phyloP scores from a whole-genome alignment of 495 filamentous ascomycete species.

The Sordaria brevicollis region DNA sequence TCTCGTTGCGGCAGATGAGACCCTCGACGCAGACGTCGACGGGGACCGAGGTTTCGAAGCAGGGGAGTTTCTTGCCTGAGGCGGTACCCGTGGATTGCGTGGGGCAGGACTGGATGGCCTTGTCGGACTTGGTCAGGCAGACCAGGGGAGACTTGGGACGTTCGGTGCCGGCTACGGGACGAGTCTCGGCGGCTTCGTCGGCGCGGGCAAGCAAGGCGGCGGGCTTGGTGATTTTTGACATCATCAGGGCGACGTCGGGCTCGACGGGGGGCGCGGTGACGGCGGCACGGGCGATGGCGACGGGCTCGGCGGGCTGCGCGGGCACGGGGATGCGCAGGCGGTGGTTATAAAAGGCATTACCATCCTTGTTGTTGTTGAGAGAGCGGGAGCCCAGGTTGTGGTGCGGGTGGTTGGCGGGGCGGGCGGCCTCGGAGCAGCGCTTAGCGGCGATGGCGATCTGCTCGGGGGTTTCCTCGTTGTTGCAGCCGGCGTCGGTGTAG shows the following conservation, averaged over 20 bases:
- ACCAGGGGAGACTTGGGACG: conserved; percentile 7
- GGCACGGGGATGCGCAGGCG: conserved; percentile 5
- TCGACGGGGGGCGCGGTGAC: conserved; percentile 1
- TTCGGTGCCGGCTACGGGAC: neutral
- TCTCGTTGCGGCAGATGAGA: conserved; percentile 31
- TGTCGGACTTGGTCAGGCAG: conserved; percentile 28
- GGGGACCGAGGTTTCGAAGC: conserved; percentile 24
- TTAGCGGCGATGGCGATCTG: conserved; percentile 23
- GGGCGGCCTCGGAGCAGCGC: conserved; percentile 9
- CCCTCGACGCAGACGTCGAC: conserved; percentile 30
- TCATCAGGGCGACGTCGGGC: neutral
- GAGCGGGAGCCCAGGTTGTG: conserved; percentile 2
- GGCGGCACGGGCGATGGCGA: conserved; percentile 3
- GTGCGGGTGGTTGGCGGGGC: conserved; percentile 12
- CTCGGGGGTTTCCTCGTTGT: conserved; percentile 16
- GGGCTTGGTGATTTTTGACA: neutral
- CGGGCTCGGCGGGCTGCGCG: conserved; percentile 1
- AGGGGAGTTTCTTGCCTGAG: conserved; percentile 22
- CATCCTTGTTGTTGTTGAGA: neutral
- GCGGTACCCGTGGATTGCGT: conserved; percentile 21
- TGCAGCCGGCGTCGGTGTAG: conserved; percentile 30
- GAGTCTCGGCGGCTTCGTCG: neutral
- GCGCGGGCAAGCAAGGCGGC: neutral
- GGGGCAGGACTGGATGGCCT: conserved; percentile 25
- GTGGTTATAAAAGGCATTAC: conserved; percentile 4